These are phyloP conservation scores for Cryptosporidium bovis DNA, from an alignment of 169 alveolate species.

Conservation along the genomic window DNA sequence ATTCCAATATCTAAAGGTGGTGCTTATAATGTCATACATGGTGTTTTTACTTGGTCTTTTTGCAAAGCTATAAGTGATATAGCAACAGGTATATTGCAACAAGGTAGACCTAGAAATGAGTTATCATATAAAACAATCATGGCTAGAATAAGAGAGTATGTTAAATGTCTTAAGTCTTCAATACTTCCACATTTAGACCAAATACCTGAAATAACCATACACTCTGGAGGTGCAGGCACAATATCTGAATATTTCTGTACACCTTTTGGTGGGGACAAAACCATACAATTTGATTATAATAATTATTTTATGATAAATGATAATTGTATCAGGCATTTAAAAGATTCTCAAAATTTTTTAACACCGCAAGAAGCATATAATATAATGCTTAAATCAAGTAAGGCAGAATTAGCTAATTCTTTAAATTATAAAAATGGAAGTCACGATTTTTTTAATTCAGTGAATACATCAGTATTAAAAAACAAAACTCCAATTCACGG, in stretches of 20 bases:
- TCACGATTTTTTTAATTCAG: not conserved
- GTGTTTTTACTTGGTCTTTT: slow-evolving; percentile 87
- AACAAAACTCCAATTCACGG: not conserved
- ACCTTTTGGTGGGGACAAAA: slow-evolving; percentile 75
- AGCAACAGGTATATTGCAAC: slow-evolving; percentile 80
- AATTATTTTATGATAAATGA: slow-evolving; percentile 26
- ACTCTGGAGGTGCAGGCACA: slow-evolving; percentile 85
- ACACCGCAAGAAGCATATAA: slow-evolving; percentile 66
- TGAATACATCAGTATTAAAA: slow-evolving; percentile 1
- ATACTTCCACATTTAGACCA: slow-evolving; percentile 83
- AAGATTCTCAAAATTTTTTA: slow-evolving; percentile 35
- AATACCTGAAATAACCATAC: slow-evolving; percentile 83
- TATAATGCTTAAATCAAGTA: slow-evolving; percentile 41
- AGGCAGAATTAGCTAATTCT: not conserved
- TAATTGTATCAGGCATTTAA: slow-evolving; percentile 34
- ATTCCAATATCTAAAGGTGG: slow-evolving; percentile 75
- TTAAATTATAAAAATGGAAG: not conserved
- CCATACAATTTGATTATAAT: slow-evolving; percentile 32
- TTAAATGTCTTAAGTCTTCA: slow-evolving; percentile 79
- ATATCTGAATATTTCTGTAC: slow-evolving; percentile 81
- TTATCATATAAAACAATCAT: slow-evolving; percentile 79
- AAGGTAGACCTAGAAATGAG: slow-evolving; percentile 80
- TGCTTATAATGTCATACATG: slow-evolving; percentile 82
- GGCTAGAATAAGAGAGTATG: slow-evolving; percentile 79
- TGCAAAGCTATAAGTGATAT: slow-evolving; percentile 75